Evolutionary conservation across 768 basidiomycete species (phyloP), one percentile per base, ranked within the genome.

Genomic region (Ephemerocybe angulata): DNA sequence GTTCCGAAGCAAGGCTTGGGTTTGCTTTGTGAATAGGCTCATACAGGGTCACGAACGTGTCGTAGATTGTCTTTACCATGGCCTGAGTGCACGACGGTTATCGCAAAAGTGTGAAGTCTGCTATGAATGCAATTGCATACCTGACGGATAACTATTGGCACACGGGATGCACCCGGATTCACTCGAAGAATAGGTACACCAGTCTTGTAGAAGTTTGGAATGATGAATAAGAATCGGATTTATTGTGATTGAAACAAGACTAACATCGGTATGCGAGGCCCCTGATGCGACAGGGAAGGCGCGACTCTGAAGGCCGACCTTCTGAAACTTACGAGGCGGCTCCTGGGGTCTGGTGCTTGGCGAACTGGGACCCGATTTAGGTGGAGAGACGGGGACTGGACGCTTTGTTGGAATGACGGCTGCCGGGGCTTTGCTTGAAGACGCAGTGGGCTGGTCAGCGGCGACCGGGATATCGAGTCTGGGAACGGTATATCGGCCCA

Each of bases 121-220:
- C 37, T 30, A 44, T 28, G 33, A 42, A 27, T 30, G 31, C 10
- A 30, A 19, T 38, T 10, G 65, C 74, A 48, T 47, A 85, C 86
- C 78, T 92, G 88, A 33, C 93, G 81, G 47, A 88, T 84, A 4
- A 85, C 83, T 41, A 93, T 61, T 1, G 92, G 75, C 19, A 93
- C 82, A 38, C 75, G 74, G n/a, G 90, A 92, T 53, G 78, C 80
- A 0, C 84, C 85, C 3, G 87, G 79, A 66, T 80, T 85, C 52
- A 86, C 71, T 65, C 77, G 76, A 31, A 93, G 78, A 47, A 86
- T 63, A 4, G 90, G 90, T 0, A 75, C 81, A 27, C 86, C 87
- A 31, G 75, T 72, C 83, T 87, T 53, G 44, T 38, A 1, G 6
- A 42, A 33, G 50, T 15, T 46, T 28, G 38, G 35, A 51, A 56